Evolutionary conservation across 352 stramenopile species (phyloP).

Genomic region (Globisporangium okanoganense): DNA sequence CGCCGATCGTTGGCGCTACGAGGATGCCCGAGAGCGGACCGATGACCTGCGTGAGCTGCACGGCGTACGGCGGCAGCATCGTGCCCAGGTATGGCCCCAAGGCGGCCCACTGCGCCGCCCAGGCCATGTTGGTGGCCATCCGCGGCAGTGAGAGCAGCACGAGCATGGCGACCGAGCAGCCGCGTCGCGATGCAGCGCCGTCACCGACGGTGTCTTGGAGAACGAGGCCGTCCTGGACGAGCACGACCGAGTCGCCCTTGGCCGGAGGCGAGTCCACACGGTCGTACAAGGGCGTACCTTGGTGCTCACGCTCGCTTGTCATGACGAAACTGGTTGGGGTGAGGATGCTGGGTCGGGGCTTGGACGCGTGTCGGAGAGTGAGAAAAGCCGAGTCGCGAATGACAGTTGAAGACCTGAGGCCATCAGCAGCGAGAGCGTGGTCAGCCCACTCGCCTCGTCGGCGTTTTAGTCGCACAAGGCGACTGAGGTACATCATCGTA

Average conservation of each 20-base stretch:
- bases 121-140: slow-evolving; percentile 80
- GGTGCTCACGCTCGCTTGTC: slow-evolving; percentile 23
- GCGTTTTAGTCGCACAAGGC: slow-evolving; percentile 3
- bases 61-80: slow-evolving; percentile 57
- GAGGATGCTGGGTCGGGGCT: not conserved
- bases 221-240: slow-evolving; percentile 18
- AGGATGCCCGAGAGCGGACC: slow-evolving; percentile 67
- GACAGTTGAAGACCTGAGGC: not conserved
- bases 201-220: slow-evolving; percentile 19
- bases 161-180: slow-evolving; percentile 63
- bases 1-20: slow-evolving; percentile 60
- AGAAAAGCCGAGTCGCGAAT: not conserved
- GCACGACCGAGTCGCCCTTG: slow-evolving; percentile 16
- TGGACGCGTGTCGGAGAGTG: not conserved
- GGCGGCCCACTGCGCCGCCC: slow-evolving; percentile 72
- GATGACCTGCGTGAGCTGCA: slow-evolving; percentile 74
- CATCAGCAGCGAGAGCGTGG: not conserved
- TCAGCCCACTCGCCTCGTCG: not conserved
- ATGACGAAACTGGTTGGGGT: not conserved
- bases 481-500: slow-evolving; percentile 1
- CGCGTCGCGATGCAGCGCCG: not conserved
- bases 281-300: slow-evolving; percentile 43
- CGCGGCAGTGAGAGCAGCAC: slow-evolving; percentile 60
- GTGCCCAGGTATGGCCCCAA: slow-evolving; percentile 66
- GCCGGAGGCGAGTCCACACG: slow-evolving; percentile 23